Base-by-base conservation (phyloP, 2,329 filamentous ascomycete genomes). In the Paecilomyces sp. region DNA sequence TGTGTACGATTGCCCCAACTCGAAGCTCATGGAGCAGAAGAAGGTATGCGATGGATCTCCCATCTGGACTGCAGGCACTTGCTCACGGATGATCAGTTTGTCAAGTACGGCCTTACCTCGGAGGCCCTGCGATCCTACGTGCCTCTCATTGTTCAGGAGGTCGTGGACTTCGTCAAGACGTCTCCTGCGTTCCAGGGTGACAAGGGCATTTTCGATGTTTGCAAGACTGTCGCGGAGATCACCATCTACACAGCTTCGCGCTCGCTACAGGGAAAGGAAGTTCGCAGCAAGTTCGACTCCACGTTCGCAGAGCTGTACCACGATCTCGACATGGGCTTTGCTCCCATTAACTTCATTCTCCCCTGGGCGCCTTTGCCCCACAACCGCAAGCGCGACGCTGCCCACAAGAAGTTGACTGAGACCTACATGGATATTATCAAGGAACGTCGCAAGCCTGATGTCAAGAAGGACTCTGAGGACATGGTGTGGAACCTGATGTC, bases 21-120 rank as follows among this genome's bases (percentile, higher is more conserved):
- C 90, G 59, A 96, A 95, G 79, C 83, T 96, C 70, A 95, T 96
- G 90, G 91, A 96, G 79, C 91, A 96, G 81, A 96, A 96, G 81
- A 94, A 94, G 84, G 88, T 90, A 70, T 60, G 56, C 55, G 28
- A 15, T 28, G 28, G 15, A 34, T 36, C 15, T 13, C 15, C 24
- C 50, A 36, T n/a, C 8, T 25, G 22, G 30, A 33, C 22, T 41
- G 7, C 2, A 22, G 47, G 28, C 12, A 13, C 41, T 15, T 58
- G 15, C 58, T 64, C 57, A 63, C 30, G 6, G 22, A 54, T 4
- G 12, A 56, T n/a, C 56, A 74, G 70, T 87, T 88, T 66, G 80
- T 88, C 77, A 87, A 88, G 68, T 87, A 82, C 64, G 85, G 85
- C 31, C 79, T 88, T 61, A 87, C 84, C 1, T 77, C 81, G 63